Conservation (phyloP, 495 filamentous ascomycete species). For the Penicilliopsis zonata region DNA sequence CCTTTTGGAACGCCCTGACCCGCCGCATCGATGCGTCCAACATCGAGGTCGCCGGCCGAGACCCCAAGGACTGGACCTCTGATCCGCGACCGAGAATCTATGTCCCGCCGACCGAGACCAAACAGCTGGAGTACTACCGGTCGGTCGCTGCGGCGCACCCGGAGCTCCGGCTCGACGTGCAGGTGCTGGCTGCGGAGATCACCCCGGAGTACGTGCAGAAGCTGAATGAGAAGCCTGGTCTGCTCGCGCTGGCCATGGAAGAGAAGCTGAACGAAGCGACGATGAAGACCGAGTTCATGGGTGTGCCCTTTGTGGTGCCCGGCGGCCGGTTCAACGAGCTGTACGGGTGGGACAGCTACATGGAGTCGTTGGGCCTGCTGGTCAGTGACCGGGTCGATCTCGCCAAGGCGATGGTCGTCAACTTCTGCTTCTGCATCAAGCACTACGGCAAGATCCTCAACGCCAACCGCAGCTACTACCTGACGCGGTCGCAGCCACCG, state of each 20-base stretch:
- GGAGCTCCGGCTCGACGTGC: slow-evolving; percentile 76
- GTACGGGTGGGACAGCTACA: slow-evolving; percentile 97
- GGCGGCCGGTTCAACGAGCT: slow-evolving; percentile 95
- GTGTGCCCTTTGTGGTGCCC: slow-evolving; percentile 89
- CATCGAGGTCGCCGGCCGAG: slow-evolving; percentile 71
- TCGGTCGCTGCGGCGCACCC: slow-evolving; percentile 62
- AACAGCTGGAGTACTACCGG: slow-evolving; percentile 81
- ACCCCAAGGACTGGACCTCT: slow-evolving; percentile 84
- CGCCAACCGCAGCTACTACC: slow-evolving; percentile 91
- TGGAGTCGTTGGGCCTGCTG: slow-evolving; percentile 81
- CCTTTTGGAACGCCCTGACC: slow-evolving; percentile 85
- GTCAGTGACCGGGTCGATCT: slow-evolving; percentile 71
- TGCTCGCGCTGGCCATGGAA: slow-evolving; percentile 86
- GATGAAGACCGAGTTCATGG: slow-evolving; percentile 52
- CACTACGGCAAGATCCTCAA: slow-evolving; percentile 98
- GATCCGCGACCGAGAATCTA: slow-evolving; percentile 89
- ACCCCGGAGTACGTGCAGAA: slow-evolving; percentile 61
- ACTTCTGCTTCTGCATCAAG: slow-evolving; percentile 96
- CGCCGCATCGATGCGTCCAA: slow-evolving; percentile 78
- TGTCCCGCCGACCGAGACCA: slow-evolving; percentile 68
- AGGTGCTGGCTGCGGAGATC: slow-evolving; percentile 54
- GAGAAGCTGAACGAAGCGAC: slow-evolving; percentile 50
- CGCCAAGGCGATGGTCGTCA: slow-evolving; percentile 82
- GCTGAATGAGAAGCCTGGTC: slow-evolving; percentile 74
- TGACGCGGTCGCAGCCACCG: slow-evolving; percentile 85